Percentiles rank a stretch among this genome's conserved stretches.
Evolutionary conservation across 495 filamentous ascomycete species (phyloP).

Genomic region (Durotheca rogersii): DNA sequence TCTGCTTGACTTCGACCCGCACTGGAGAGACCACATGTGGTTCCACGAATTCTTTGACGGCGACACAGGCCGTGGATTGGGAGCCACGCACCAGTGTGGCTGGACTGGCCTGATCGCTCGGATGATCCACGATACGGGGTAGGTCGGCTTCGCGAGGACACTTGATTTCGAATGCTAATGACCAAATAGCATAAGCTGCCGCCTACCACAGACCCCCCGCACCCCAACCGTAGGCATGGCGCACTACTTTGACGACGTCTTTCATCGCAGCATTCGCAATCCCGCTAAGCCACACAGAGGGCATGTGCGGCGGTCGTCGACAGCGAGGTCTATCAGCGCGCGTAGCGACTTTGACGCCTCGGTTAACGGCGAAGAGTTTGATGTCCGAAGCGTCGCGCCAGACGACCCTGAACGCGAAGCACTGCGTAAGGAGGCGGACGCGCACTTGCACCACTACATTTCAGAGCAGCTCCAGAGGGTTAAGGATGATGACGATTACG

Average conservation of each 20-base stretch:
- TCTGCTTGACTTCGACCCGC: constrained; percentile 79
- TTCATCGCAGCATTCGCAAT: constrained; percentile 54
- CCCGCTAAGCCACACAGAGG: constrained; percentile 44
- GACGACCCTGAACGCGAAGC: constrained; percentile 41
- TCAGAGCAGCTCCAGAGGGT: constrained; percentile 67
- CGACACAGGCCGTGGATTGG: constrained; percentile 83
- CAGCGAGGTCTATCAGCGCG: constrained; percentile 77
- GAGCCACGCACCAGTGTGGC: constrained; percentile 91
- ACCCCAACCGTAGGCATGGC: constrained; percentile 77
- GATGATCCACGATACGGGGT: constrained; percentile 96
- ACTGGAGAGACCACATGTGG: constrained; percentile 93
- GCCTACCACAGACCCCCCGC: constrained; percentile 88
- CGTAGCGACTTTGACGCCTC: constrained; percentile 74
- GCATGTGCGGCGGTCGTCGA: constrained; percentile 76
- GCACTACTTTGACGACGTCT: constrained; percentile 95
- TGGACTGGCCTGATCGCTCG: constrained; percentile 98
- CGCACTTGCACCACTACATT: constrained; percentile 70
- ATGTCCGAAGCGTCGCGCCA: constrained; percentile 34
- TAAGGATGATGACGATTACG: constrained; percentile 37
- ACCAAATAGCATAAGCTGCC: constrained; percentile 72
- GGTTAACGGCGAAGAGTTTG: constrained; percentile 40
- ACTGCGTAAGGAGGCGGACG: constrained; percentile 56
- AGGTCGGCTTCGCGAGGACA: constrained; percentile 36
- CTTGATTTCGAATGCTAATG: constrained; percentile 22
- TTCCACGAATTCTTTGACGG: constrained; percentile 98